Base-by-base conservation (phyloP, 495 filamentous ascomycete genomes). In the Talaromyces adpressus region DNA sequence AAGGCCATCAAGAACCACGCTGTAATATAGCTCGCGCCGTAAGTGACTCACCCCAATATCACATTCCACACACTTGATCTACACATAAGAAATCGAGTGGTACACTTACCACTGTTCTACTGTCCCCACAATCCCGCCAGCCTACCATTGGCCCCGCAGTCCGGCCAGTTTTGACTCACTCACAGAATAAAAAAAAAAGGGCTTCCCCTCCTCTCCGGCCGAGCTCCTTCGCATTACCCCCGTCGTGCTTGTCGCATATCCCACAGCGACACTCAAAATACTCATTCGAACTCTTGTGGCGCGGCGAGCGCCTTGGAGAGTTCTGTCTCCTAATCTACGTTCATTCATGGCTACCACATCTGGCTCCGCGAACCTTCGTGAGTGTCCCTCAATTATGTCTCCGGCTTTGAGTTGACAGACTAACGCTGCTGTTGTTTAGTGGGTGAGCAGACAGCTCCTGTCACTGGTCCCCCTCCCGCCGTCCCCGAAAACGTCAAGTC, bases 261-360 rank as follows among this genome's bases (percentile, higher is more conserved):
- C 30, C 30, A 58, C 30, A 32, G 56, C 69, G 65, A 68, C 68
- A 64, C 45, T 75, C 77, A 81, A 78, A 74, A 81, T 79, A 77
- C 78, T 81, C 72, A 77, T 78, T 70, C 64, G 78, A 67, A 74
- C 66, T 70, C 67, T 81, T 69, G 77, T 78, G 76, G 78, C 78
- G 77, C 78, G 69, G 73, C 73, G 73, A 75, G 74, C 77, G 77
- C 76, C 77, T 69, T 76, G 77, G 77, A 79, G 77, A 77, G 66
- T 77, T 47, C 59, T 75, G 73, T 70, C 70, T 72, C 73, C 72
- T 66, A 65, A 68, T 66, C 75, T 76, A 74, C 73, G 77, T 75
- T 70, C 75, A 69, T 77, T 75, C 69, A 87, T 87, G 85, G 81
- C 85, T 74, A 81, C 82, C 34, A 79, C 82, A 71, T 79, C 82